Percentiles rank a stretch among this genome's conserved stretches.
phyloP scores from a whole-genome alignment of 805 yeast genomes.

The Lipomyces yamadae region DNA sequence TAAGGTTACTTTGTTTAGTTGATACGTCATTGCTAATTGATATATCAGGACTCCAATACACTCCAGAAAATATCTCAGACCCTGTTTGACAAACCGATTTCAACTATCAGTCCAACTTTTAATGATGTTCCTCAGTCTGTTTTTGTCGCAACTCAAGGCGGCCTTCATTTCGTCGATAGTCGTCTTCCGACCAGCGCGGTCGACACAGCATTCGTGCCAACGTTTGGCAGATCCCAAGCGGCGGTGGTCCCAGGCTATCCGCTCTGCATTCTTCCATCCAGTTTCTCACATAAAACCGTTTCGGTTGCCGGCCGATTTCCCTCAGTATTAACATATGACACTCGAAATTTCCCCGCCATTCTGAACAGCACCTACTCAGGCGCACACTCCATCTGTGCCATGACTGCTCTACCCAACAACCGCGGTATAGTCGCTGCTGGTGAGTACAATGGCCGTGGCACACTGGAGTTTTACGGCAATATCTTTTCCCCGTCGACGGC shows the following conservation, averaged over 20 bases:
- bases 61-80: conserved; percentile 20
- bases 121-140: conserved; percentile 5
- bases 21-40: neutral
- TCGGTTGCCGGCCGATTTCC: conserved; percentile 35
- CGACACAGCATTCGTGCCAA: conserved; percentile 10
- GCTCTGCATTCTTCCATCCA: conserved; percentile 17
- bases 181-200: conserved; percentile 12
- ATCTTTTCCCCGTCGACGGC: neutral
- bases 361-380: conserved; percentile 31
- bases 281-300: conserved; percentile 20
- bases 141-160: conserved; percentile 9
- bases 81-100: conserved; percentile 6
- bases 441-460: conserved; percentile 38
- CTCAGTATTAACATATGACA: conserved; percentile 29
- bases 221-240: neutral
- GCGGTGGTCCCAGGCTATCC: conserved; percentile 31
- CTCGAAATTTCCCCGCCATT: conserved; percentile 17
- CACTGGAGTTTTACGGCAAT: conserved; percentile 27
- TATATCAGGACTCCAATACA: conserved; percentile 18
- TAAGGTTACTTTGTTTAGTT: neutral
- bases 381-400: conserved; percentile 33
- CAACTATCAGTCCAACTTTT: conserved; percentile 16
- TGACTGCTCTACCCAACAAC: conserved; percentile 13
- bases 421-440: conserved; percentile 33
- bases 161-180: conserved; percentile 6